These are phyloP conservation scores for Athelia psychrophila DNA, from an alignment of 1,284 basidiomycete species.

Conservation along the genomic window DNA sequence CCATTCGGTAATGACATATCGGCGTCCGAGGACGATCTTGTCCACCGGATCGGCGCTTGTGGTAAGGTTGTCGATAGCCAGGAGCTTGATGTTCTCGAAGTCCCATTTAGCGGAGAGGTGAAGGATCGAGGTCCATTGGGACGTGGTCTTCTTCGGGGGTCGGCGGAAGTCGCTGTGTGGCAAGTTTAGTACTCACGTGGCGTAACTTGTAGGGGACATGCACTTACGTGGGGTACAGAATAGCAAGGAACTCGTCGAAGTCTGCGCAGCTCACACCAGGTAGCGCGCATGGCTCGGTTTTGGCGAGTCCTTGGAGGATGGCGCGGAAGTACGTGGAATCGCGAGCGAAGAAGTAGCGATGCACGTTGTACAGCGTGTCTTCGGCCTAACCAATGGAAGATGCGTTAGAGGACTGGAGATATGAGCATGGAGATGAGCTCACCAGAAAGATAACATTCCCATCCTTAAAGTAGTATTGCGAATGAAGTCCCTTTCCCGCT, in stretches of 20 bases:
- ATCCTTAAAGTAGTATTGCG: constrained; percentile 23
- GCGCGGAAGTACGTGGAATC: constrained; percentile 27
- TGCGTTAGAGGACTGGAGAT: background rate
- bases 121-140: constrained; percentile 37
- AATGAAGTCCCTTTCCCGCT: constrained; percentile 3
- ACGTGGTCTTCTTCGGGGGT: constrained; percentile 25
- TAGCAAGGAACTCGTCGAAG: no score
- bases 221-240: no score
- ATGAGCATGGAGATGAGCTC: constrained; percentile 4
- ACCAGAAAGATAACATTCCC: constrained; percentile 22
- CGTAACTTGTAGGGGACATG: no score
- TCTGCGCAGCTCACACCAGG: no score
- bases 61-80: constrained; percentile 30
- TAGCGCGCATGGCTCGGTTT: no score
- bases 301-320: constrained; percentile 9
- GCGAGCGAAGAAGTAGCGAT: constrained; percentile 27
- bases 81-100: constrained; percentile 28
- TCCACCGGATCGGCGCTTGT: constrained; percentile 27
- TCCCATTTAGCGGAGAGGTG: constrained; percentile 29
- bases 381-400: constrained; percentile 17
- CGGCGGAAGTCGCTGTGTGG: constrained; percentile 23
- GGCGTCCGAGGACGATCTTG: constrained; percentile 29
- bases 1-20: constrained; percentile 29
- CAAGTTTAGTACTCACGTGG: no score
- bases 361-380: constrained; percentile 22